phyloP scores from a whole-genome alignment of 352 stramenopile genomes.

The Pythium rishiriense region DNA sequence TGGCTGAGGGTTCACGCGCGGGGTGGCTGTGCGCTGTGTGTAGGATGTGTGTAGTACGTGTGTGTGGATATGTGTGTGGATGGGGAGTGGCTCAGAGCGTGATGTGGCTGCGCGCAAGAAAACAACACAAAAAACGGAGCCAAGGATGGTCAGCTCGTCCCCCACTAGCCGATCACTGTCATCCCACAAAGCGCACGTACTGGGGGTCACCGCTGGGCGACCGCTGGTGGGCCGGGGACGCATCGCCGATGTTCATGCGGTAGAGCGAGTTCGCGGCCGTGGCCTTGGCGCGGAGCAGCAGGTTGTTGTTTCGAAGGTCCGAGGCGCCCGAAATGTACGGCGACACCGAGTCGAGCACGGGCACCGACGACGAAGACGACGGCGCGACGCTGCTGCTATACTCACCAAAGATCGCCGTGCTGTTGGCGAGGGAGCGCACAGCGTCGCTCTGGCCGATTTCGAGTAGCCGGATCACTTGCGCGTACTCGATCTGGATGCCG shows the following conservation, averaged over 20 bases:
- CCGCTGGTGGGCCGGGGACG: neutral
- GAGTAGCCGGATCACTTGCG: slow-evolving; percentile 25
- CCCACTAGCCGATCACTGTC: neutral
- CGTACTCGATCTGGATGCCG: slow-evolving; percentile 26
- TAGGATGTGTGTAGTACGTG: too few relatives aligned
- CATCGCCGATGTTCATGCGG: slow-evolving; percentile 6
- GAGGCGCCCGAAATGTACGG: neutral
- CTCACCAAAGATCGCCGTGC: neutral
- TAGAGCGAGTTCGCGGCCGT: slow-evolving; percentile 23
- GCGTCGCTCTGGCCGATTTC: slow-evolving; percentile 23
- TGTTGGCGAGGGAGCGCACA: slow-evolving; percentile 7
- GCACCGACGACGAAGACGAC: slow-evolving; percentile 1
- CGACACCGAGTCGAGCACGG: neutral
- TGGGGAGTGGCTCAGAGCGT: neutral
- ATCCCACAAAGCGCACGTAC: slow-evolving; percentile 4
- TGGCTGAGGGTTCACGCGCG: too few relatives aligned
- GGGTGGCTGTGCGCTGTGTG: too few relatives aligned
- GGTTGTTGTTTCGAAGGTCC: neutral
- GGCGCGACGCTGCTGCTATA: neutral
- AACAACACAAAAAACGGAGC: neutral
- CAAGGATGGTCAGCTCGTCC: neutral
- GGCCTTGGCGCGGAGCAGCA: slow-evolving; percentile 25
- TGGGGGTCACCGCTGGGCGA: neutral
- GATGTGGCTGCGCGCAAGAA: neutral
- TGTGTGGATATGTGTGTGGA: too few relatives aligned